These are phyloP conservation scores for Mycena alexandri DNA, from an alignment of 768 basidiomycete species.

Conservation along the genomic window DNA sequence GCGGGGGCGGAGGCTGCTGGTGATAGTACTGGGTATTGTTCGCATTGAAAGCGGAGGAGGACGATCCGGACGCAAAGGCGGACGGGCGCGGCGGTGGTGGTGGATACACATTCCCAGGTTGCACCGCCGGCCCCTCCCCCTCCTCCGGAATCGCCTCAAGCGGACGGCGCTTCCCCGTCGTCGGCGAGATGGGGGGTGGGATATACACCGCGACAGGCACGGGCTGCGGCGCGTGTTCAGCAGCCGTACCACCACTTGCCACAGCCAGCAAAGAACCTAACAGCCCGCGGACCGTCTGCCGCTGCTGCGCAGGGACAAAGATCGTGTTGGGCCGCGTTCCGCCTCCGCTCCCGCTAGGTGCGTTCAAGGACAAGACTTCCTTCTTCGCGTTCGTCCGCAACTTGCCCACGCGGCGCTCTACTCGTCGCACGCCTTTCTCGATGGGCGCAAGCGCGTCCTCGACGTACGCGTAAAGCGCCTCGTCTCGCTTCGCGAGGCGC, in stretches of 20 bases:
- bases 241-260: too few relatives aligned
- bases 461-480: constrained; percentile 18
- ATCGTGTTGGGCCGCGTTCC: background rate
- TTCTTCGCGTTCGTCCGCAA: constrained; percentile 6
- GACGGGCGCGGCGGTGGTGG: too few relatives aligned
- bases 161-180: background rate
- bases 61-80: too few relatives aligned
- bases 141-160: constrained; percentile 29
- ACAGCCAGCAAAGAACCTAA: too few relatives aligned
- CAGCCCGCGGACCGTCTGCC: too few relatives aligned
- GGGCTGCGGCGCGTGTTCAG: background rate
- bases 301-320: constrained; percentile 20
- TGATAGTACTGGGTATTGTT: too few relatives aligned
- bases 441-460: constrained; percentile 27
- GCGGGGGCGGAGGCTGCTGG: background rate
- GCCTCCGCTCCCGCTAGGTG: too few relatives aligned
- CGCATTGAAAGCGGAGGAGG: too few relatives aligned
- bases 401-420: constrained; percentile 26
- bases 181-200: background rate
- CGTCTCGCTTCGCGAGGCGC: background rate
- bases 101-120: too few relatives aligned
- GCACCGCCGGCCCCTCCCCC: constrained; percentile 11
- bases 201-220: background rate
- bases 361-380: too few relatives aligned
- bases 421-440: constrained; percentile 19